Percentiles rank a stretch among this genome's conserved stretches.
phyloP scores from a whole-genome alignment of 2,329 filamentous ascomycete species.

The Aureobasidium sp. region DNA sequence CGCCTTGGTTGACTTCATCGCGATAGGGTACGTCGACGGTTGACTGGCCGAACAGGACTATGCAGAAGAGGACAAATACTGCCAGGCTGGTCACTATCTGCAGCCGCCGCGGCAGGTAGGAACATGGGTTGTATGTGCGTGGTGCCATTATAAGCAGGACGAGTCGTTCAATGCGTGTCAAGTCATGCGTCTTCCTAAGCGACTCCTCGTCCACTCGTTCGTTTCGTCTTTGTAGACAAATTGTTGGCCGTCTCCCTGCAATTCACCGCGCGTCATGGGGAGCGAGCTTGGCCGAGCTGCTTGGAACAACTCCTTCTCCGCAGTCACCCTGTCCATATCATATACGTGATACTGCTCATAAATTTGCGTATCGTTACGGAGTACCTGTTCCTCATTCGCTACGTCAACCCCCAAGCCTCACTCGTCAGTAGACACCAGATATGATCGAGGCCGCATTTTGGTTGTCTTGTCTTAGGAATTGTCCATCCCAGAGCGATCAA shows the following conservation, averaged over 20 bases:
- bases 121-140: slow-evolving; percentile 23
- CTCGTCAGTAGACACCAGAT: no score
- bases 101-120: slow-evolving; percentile 37
- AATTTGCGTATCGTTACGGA: not conserved
- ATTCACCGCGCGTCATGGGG: not conserved
- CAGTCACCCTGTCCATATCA: not conserved
- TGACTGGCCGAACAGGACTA: slow-evolving; percentile 26
- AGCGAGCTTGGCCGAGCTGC: not conserved
- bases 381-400: not conserved
- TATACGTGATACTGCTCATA: not conserved
- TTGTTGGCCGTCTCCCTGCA: not conserved
- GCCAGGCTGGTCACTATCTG: slow-evolving; percentile 35
- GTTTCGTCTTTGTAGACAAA: not conserved
- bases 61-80: slow-evolving; percentile 29
- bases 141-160: slow-evolving; percentile 6
- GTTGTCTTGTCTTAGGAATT: not conserved
- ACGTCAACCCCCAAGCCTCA: no score
- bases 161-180: slow-evolving; percentile 1
- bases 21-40: slow-evolving; percentile 24
- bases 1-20: slow-evolving; percentile 29
- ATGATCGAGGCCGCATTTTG: not conserved
- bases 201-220: not conserved
- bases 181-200: not conserved
- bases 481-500: not conserved
- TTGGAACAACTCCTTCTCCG: not conserved